Evolutionary conservation across 2,329 filamentous ascomycete genomes (phyloP), one percentile per base, ranked within the genome.

Genomic region (Aureobasidium uvarum): DNA sequence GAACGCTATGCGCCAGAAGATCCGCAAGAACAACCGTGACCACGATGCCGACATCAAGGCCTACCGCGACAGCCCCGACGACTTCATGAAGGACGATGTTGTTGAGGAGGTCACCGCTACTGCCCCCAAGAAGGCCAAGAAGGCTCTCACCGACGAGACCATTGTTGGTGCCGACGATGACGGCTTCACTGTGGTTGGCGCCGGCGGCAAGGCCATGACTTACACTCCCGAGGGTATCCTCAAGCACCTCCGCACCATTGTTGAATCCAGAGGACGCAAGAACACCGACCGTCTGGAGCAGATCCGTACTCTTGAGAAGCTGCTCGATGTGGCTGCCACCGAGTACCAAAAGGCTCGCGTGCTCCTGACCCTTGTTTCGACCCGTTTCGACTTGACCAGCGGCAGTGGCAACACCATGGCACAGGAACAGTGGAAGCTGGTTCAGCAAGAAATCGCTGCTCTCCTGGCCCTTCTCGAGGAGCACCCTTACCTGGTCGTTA

Each of bases 21-120:
- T 99, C 83, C 93, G 94, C 86, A 98, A 97, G 86, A 94, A 94
- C 81, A 96, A 94, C 85, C 96, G 96, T 81, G 94, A 98, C 70
- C 94, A 94, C 80, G 86, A 91, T 74, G 83, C 85, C 68, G 91
- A 96, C 75, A 89, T 99, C 73, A 92, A 96, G 72, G 85, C 88
- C 69, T 99, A 94, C 82, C 85, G 90, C 71, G 88, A 86, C 69
- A 87, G 96, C 78, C 92, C 94, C 78, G 92, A 94, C 69, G 87
- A 81, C 20, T 98, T 89, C 80, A 92, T 97, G 90, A 87, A 90
- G 77, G 91, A 90, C 51, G 88, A 92, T 25, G 88, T 91, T 62
- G 90, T 93, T 69, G 89, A 90, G 72, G 88, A 89, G 72, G 80
- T 78, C 41, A 80, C 81, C 33, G 79, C 81, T 16, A 81, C 77